These are phyloP conservation scores for Tetraselmis striata DNA, from an alignment of 139 green algal species.

Conservation along the genomic window DNA sequence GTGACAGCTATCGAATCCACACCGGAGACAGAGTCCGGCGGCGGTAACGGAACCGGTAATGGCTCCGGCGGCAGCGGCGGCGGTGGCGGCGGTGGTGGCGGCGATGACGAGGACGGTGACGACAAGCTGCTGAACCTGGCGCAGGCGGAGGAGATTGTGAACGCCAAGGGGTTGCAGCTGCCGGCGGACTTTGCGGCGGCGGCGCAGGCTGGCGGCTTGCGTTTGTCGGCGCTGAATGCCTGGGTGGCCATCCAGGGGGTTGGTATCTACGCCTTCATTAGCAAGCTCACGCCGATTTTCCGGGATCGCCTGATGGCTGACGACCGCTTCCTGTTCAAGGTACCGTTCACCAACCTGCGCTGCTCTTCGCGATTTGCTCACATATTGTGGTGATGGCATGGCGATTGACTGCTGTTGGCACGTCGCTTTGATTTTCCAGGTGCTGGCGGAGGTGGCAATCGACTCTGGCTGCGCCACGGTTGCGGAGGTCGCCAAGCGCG, in stretches of 20 bases:
- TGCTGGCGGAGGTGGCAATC: slow-evolving; percentile 75
- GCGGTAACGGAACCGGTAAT: slow-evolving; percentile 10
- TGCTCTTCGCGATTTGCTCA: too few species aligned
- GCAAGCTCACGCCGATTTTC: slow-evolving; percentile 49
- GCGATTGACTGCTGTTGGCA: too few species aligned
- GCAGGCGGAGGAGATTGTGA: slow-evolving; percentile 48
- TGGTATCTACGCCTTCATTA: slow-evolving; percentile 43
- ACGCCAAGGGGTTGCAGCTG: slow-evolving; percentile 38
- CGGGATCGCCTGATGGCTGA: slow-evolving; percentile 80
- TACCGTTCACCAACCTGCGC: too few species aligned
- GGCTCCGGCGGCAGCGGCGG: slow-evolving; percentile 20
- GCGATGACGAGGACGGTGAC: slow-evolving; percentile 30
- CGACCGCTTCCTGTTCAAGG: slow-evolving; percentile 81
- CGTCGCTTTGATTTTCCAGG: too few species aligned
- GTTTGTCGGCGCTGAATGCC: slow-evolving; percentile 23
- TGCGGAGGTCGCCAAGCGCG: slow-evolving; percentile 91
- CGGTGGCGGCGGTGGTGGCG: slow-evolving; percentile 17
- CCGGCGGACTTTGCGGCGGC: slow-evolving; percentile 47
- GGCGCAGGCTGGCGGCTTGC: slow-evolving; percentile 33
- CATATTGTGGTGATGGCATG: too few species aligned
- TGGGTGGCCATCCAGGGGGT: slow-evolving; percentile 16
- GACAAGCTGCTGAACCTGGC: slow-evolving; percentile 39
- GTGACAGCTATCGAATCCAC: too few species aligned
- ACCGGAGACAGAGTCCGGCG: neutral
- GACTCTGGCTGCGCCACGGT: slow-evolving; percentile 91